A percentile compares a stretch with the other conserved stretches of the same genome.
phyloP scores from a whole-genome alignment of 2,329 filamentous ascomycete genomes.

The Trichoderma gracile region DNA sequence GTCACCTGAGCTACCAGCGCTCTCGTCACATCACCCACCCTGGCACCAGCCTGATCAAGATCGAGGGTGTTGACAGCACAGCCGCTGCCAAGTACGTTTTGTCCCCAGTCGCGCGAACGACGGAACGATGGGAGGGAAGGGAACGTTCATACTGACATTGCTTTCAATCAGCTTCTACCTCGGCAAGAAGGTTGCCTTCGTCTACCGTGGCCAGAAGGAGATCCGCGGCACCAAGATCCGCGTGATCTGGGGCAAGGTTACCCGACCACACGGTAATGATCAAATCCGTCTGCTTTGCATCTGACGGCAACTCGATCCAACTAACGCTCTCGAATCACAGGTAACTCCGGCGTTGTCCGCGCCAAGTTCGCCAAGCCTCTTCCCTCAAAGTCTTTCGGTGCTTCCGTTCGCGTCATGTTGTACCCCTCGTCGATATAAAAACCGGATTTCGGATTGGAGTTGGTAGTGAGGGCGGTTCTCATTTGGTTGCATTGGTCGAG shows the following conservation, averaged over 20 bases:
- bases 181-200: slow-evolving; percentile 98
- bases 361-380: slow-evolving; percentile 97
- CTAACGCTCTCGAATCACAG: slow-evolving; percentile 45
- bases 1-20: slow-evolving; percentile 97
- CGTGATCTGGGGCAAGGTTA: slow-evolving; percentile 99
- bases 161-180: slow-evolving; percentile 75
- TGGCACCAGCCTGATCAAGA: slow-evolving; percentile 93
- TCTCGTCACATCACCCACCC: slow-evolving; percentile 89
- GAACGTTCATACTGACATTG: slow-evolving; percentile 31
- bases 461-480: slow-evolving; percentile 64
- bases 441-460: slow-evolving; percentile 57
- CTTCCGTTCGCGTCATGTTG: slow-evolving; percentile 94
- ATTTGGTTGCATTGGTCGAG: slow-evolving; percentile 61
- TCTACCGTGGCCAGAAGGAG: slow-evolving; percentile 95
- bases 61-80: slow-evolving; percentile 94
- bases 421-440: slow-evolving; percentile 96
- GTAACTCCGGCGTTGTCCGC: slow-evolving; percentile 97
- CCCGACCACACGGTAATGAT: slow-evolving; percentile 79
- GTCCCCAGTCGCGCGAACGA: background rate
- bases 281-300: slow-evolving; percentile 33
- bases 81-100: slow-evolving; percentile 77
- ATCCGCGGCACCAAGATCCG: slow-evolving; percentile 97
- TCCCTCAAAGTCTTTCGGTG: slow-evolving; percentile 93
- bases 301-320: background rate
- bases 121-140: background rate